phyloP scores from a whole-genome alignment of 345 rosid species.

The Sapria himalayana region DNA sequence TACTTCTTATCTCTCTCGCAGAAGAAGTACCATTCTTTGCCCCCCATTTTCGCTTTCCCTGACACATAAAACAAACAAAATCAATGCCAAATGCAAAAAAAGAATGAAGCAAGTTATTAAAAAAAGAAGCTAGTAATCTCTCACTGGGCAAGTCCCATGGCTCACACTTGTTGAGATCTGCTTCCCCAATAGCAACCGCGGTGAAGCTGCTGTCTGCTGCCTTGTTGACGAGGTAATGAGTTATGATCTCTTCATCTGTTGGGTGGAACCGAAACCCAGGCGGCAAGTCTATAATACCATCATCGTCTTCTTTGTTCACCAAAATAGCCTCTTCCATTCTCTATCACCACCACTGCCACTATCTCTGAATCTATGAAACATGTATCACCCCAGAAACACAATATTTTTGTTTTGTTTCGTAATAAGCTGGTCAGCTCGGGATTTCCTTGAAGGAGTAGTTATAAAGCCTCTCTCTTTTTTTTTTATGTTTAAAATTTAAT shows the following conservation, averaged over 20 bases:
- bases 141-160: conserved; percentile 91
- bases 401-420: too few relatives aligned
- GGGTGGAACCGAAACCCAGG: conserved; percentile 92
- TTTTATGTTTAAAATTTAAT: too few relatives aligned
- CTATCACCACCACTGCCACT: too few relatives aligned
- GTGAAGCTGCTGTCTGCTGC: conserved; percentile 24
- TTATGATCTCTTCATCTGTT: conserved; percentile 71
- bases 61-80: conserved; percentile 5
- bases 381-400: too few relatives aligned
- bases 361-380: too few relatives aligned
- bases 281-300: conserved; percentile 42
- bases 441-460: too few relatives aligned
- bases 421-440: too few relatives aligned
- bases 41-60: conserved; percentile 95
- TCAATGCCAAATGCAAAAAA: neutral
- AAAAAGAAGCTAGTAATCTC: conserved; percentile 3
- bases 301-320: conserved; percentile 36
- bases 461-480: too few relatives aligned
- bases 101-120: neutral
- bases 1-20: conserved; percentile 83
- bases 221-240: conserved; percentile 43
- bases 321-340: conserved; percentile 47
- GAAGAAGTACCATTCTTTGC: conserved; percentile 84
- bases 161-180: conserved; percentile 74
- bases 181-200: conserved; percentile 54